Conservation (phyloP, 2,329 filamentous ascomycete species). For the Cladosporium oxysporum region DNA sequence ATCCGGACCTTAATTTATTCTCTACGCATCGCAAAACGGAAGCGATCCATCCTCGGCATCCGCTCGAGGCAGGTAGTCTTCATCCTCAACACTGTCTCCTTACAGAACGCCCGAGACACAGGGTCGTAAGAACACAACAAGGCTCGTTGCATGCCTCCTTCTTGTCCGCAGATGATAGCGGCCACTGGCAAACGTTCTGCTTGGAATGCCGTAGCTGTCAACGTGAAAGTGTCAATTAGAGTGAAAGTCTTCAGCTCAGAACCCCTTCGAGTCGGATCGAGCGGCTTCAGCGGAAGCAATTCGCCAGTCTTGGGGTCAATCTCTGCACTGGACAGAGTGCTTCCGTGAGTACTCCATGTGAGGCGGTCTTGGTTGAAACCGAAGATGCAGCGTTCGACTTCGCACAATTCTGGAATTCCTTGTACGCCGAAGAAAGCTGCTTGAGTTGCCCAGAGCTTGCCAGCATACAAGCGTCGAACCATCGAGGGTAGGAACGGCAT, state of each 20-base stretch:
- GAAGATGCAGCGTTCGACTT: slow-evolving; percentile 44
- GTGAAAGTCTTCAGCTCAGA: slow-evolving; percentile 35
- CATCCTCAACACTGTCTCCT: slow-evolving; percentile 49
- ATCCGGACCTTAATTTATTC: not conserved
- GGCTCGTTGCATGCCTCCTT: slow-evolving; percentile 50
- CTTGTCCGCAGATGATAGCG: slow-evolving; percentile 47
- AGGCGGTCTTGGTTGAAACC: slow-evolving; percentile 40
- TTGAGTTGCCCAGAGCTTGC: slow-evolving; percentile 45
- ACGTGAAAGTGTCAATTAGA: slow-evolving; percentile 45
- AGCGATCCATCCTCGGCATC: slow-evolving; percentile 35
- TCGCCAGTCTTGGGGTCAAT: slow-evolving; percentile 28
- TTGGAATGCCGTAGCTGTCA: slow-evolving; percentile 47
- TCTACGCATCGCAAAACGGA: slow-evolving; percentile 31
- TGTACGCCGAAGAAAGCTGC: slow-evolving; percentile 49
- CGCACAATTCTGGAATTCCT: slow-evolving; percentile 42
- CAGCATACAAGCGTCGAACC: slow-evolving; percentile 41
- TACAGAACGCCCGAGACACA: slow-evolving; percentile 43
- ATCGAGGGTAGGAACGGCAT: slow-evolving; percentile 39
- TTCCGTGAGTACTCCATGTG: slow-evolving; percentile 34
- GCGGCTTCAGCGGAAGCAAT: not conserved
- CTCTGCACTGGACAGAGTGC: not conserved
- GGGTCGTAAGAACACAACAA: slow-evolving; percentile 51
- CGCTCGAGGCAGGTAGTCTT: slow-evolving; percentile 43
- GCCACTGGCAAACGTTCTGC: slow-evolving; percentile 45
- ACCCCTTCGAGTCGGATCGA: not conserved